phyloP scores from a whole-genome alignment of 169 alveolate genomes.

The Plasmodium vivax region DNA sequence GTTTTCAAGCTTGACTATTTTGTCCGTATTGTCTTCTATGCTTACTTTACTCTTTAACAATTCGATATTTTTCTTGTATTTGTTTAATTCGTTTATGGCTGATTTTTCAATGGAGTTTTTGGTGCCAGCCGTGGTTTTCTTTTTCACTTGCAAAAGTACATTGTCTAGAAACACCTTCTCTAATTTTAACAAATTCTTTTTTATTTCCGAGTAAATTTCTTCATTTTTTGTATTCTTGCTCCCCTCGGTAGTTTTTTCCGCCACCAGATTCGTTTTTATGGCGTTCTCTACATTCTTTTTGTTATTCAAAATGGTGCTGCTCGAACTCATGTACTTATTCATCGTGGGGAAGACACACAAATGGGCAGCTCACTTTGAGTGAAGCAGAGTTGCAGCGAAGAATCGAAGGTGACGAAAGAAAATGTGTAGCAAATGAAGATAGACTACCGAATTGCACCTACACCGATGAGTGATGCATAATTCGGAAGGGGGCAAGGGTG shows the following conservation, averaged over 20 bases:
- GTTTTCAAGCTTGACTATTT: slow-evolving; percentile 62
- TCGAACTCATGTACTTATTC: slow-evolving; percentile 64
- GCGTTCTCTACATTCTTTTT: slow-evolving; percentile 22
- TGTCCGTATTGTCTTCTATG: slow-evolving; percentile 67
- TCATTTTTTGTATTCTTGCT: slow-evolving; percentile 19
- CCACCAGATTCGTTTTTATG: slow-evolving; percentile 1
- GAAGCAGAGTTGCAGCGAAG: background rate
- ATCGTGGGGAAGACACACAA: slow-evolving; percentile 17
- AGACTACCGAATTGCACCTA: background rate
- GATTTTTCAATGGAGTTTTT: slow-evolving; percentile 55
- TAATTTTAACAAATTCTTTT: slow-evolving; percentile 39
- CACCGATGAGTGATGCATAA: background rate
- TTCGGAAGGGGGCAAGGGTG: background rate
- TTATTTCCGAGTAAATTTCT: slow-evolving; percentile 40
- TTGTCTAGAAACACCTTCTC: slow-evolving; percentile 48
- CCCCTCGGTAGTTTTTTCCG: background rate
- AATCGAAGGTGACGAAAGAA: background rate
- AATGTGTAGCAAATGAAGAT: background rate
- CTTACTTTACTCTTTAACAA: slow-evolving; percentile 60
- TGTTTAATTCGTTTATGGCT: slow-evolving; percentile 61
- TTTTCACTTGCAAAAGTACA: slow-evolving; percentile 60
- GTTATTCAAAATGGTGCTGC: slow-evolving; percentile 52
- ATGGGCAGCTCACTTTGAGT: background rate
- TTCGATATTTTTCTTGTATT: slow-evolving; percentile 65
- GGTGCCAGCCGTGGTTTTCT: slow-evolving; percentile 16